Base-by-base conservation (phyloP, 805 yeast genomes). In the Ogataea nonfermentans region DNA sequence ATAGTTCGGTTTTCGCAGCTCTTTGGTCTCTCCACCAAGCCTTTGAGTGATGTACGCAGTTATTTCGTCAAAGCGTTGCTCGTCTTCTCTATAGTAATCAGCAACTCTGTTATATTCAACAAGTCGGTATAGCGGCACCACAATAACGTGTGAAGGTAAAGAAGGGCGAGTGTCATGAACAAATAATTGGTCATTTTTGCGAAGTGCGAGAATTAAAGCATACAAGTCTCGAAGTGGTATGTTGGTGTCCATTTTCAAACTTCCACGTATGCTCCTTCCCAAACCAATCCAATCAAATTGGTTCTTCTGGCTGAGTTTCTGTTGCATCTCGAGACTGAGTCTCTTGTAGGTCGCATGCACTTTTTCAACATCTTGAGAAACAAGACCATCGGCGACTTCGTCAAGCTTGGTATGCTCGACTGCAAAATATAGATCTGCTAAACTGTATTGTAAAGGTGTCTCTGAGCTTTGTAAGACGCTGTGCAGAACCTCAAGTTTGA, bases 181-280 rank as follows among this genome's bases (percentile, higher is more conserved):
- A 31, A 66, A 62, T 42, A 48, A 70, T 59, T 35, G 68, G 56
- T 52, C 73, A 74, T 52, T 74, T 33, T 63, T 76, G 46, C 73
- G 63, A 16, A 81, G 50, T 1, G 76, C 68, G 46, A 79, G 59
- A 11, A 76, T 64, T 16, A 75, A 63, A 0, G 83, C 73, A 40
- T 71, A 66, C 22, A 65, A 59, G 0, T 52, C 43, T 0, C 66
- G 46, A 2, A 64, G 52, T 16, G 61, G 52, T 16, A 56, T 26
- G 1, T 37, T 17, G 6, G 35, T 22, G 20, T 38, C 31, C 10
- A 53, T 19, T 10, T 52, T 41, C 6, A 54, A 41, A 1, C 30
- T 7, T 3, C 67, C 68, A 4, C 8, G 25, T 1, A 56, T 15
- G 1, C 28, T n/a, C 42, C 50, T 55, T 12, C 67, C 68, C 13